Conservation (phyloP, 495 filamentous ascomycete genomes). For the Daldinia caldariorum region DNA sequence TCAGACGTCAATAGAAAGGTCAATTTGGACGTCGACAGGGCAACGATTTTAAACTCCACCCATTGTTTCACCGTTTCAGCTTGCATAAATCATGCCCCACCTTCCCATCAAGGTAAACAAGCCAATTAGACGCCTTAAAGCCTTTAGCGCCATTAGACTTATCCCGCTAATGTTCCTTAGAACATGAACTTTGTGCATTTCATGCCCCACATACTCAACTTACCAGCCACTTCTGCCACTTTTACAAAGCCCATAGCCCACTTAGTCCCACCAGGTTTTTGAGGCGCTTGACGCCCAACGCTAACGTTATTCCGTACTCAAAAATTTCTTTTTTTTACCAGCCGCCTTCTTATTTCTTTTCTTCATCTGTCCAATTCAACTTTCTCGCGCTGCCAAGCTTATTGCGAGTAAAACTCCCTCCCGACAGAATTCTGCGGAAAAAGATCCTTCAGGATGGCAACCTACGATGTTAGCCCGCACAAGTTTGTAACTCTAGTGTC, state of each 20-base stretch:
- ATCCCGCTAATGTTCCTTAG: slow-evolving; percentile 3
- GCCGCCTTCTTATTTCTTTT: background rate
- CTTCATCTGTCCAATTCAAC: background rate
- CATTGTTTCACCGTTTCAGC: slow-evolving; percentile 40
- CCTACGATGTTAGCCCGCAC: slow-evolving; percentile 40
- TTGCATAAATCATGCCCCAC: slow-evolving; percentile 28
- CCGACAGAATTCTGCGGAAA: background rate
- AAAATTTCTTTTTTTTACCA: slow-evolving; percentile 10
- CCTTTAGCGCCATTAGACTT: background rate
- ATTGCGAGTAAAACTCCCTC: background rate
- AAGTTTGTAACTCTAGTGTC: slow-evolving; percentile 90
- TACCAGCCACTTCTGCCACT: slow-evolving; percentile 10
- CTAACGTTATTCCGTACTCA: background rate
- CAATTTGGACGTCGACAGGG: slow-evolving; percentile 42
- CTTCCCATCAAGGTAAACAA: slow-evolving; percentile 3
- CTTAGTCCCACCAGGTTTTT: slow-evolving; percentile 1
- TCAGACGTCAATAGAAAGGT: slow-evolving; percentile 47
- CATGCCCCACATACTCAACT: background rate
- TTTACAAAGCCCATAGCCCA: background rate
- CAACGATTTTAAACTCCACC: slow-evolving; percentile 26
- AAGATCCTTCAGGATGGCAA: slow-evolving; percentile 36
- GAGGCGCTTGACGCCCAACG: slow-evolving; percentile 2
- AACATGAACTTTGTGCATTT: slow-evolving; percentile 4
- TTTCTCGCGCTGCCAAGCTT: background rate
- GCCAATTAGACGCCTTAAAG: slow-evolving; percentile 11